Conservation (phyloP, 805 yeast species). For the Wickerhamiella dianesei region DNA sequence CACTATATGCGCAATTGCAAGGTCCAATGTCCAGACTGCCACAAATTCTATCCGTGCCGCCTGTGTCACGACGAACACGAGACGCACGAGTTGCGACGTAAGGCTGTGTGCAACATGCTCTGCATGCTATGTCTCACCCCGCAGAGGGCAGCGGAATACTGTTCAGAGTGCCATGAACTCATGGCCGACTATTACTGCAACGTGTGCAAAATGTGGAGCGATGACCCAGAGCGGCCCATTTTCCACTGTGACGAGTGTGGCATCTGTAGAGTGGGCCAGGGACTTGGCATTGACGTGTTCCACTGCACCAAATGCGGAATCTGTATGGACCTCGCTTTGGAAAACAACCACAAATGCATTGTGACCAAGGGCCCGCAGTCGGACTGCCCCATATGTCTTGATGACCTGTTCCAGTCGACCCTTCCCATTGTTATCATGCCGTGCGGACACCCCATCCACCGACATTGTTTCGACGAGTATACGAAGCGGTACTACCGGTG, state of each 20-base stretch:
- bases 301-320: constrained; percentile 86
- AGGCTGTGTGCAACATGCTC: constrained; percentile 50
- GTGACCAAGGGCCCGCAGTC: constrained; percentile 79
- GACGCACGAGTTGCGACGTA: constrained; percentile 45
- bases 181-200: constrained; percentile 69
- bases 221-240: constrained; percentile 56
- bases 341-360: constrained; percentile 58
- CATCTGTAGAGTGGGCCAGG: constrained; percentile 80
- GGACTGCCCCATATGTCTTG: constrained; percentile 87
- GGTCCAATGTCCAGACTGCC: constrained; percentile 63
- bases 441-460: constrained; percentile 92
- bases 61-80: constrained; percentile 68
- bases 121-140: constrained; percentile 72
- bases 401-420: constrained; percentile 72
- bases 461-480: constrained; percentile 66
- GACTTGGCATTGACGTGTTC: constrained; percentile 76
- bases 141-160: constrained; percentile 58
- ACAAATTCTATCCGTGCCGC: constrained; percentile 66
- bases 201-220: constrained; percentile 70
- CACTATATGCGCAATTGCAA: constrained; percentile 81
- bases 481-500: constrained; percentile 79
- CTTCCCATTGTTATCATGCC: constrained; percentile 78
- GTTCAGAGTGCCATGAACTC: constrained; percentile 51
- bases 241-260: constrained; percentile 92
- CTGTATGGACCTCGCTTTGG: constrained; percentile 68